Percentiles rank a stretch among this genome's conserved stretches.
phyloP scores from a whole-genome alignment of 2,329 filamentous ascomycete genomes.

The Bipolaris cookei region DNA sequence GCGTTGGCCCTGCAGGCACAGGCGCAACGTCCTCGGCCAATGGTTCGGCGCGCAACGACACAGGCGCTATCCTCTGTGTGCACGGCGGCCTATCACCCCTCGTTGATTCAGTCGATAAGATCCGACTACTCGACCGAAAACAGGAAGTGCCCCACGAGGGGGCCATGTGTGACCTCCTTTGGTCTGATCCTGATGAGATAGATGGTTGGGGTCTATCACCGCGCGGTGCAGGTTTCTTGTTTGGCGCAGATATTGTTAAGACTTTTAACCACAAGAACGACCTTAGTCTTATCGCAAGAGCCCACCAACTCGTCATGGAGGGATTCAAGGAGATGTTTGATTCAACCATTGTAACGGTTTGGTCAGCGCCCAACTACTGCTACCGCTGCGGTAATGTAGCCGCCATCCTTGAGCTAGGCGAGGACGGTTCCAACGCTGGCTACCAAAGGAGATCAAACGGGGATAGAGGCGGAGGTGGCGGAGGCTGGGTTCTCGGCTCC shows the following conservation, averaged over 20 bases:
- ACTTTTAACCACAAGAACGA: slow-evolving; percentile 94
- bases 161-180: slow-evolving; percentile 97
- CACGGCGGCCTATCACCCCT: slow-evolving; percentile 92
- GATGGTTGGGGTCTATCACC: slow-evolving; percentile 96
- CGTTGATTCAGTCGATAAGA: slow-evolving; percentile 94
- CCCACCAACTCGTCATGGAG: slow-evolving; percentile 98
- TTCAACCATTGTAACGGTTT: slow-evolving; percentile 94
- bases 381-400: slow-evolving; percentile 69
- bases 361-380: slow-evolving; percentile 77
- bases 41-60: slow-evolving; percentile 61
- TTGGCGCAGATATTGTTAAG: slow-evolving; percentile 94
- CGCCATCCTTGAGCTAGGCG: slow-evolving; percentile 88
- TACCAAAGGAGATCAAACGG: slow-evolving; percentile 67
- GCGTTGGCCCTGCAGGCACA: slow-evolving; percentile 77
- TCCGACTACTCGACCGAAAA: slow-evolving; percentile 87
- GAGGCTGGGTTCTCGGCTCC: slow-evolving; percentile 45
- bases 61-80: slow-evolving; percentile 82
- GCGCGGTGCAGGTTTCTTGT: slow-evolving; percentile 92
- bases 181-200: slow-evolving; percentile 98
- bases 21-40: slow-evolving; percentile 74
- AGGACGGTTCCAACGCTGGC: slow-evolving; percentile 69
- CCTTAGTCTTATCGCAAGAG: slow-evolving; percentile 86
- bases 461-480: slow-evolving; percentile 60
- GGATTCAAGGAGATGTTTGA: slow-evolving; percentile 98
- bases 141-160: slow-evolving; percentile 98